Evolutionary conservation across 169 alveolate genomes (phyloP).

Genomic region (Cryptosporidium andersoni): DNA sequence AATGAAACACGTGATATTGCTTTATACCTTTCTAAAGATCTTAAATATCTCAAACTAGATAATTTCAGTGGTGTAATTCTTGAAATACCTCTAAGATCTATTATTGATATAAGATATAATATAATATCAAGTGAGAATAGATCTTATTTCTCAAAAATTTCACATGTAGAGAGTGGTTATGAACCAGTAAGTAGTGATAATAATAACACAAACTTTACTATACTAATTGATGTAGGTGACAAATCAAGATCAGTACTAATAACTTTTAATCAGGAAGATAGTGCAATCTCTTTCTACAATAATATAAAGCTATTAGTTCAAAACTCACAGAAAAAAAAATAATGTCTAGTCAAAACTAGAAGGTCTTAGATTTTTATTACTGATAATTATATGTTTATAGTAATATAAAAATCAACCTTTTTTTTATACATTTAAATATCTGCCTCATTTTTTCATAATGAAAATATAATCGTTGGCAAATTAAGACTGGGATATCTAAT

Average conservation of each 20-base stretch:
- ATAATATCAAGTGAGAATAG: constrained; percentile 5
- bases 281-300: constrained; percentile 21
- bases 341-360: not conserved
- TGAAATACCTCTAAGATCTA: constrained; percentile 39
- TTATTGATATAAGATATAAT: constrained; percentile 22
- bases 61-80: constrained; percentile 56
- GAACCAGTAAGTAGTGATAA: constrained; percentile 30
- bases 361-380: too few species aligned
- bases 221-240: constrained; percentile 37
- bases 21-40: constrained; percentile 34
- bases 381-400: too few species aligned
- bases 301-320: constrained; percentile 3
- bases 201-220: constrained; percentile 3
- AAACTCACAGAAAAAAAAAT: not conserved
- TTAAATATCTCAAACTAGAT: constrained; percentile 20
- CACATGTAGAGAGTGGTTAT: constrained; percentile 26
- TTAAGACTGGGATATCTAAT: too few species aligned
- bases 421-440: not conserved
- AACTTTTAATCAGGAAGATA: constrained; percentile 5
- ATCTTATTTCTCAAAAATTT: not conserved
- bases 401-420: not conserved
- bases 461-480: too few species aligned
- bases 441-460: not conserved
- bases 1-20: constrained; percentile 50
- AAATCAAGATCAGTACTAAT: constrained; percentile 16